A percentile compares a stretch with the other conserved stretches of the same genome.
Conservation (phyloP, 108 stramenopile genomes). For the Conticribra guillardii region DNA sequence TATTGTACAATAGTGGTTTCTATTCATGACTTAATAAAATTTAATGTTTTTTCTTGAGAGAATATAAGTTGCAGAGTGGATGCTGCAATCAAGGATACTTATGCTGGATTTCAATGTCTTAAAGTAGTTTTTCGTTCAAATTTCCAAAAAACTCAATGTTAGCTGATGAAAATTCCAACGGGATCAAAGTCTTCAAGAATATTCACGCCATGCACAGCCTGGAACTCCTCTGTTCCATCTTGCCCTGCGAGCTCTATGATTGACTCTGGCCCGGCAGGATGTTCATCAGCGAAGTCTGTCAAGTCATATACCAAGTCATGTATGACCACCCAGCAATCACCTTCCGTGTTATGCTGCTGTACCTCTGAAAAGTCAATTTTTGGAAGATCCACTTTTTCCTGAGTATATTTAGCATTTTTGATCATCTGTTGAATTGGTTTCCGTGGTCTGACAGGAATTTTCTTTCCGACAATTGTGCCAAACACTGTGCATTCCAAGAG, state of each 20-base stretch:
- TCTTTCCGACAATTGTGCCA: constrained; percentile 86
- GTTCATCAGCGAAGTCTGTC: constrained; percentile 90
- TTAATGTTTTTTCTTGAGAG: no score
- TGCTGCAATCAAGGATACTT: no score
- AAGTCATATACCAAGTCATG: constrained; percentile 89
- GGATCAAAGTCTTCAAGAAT: constrained; percentile 88
- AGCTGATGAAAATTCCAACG: constrained; percentile 30
- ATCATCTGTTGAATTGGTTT: constrained; percentile 10
- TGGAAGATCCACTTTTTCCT: constrained; percentile 35
- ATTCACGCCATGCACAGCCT: constrained; percentile 76
- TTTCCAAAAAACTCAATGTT: no score
- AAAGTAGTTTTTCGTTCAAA: no score
- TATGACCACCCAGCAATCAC: constrained; percentile 92
- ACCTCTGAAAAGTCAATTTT: constrained; percentile 66
- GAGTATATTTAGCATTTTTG: constrained; percentile 13
- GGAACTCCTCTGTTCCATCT: constrained; percentile 87
- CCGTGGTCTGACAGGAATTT: constrained; percentile 65
- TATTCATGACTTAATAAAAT: no score
- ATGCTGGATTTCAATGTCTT: no score
- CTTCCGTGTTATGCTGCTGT: constrained; percentile 72
- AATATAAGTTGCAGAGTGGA: no score
- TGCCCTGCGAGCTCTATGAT: constrained; percentile 82
- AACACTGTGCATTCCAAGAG: constrained; percentile 92
- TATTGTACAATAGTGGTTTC: no score
- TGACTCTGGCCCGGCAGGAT: constrained; percentile 88